Percentiles rank a stretch among this genome's conserved stretches.
Evolutionary conservation across 805 yeast species (phyloP).

Genomic region (Barnettozyma populi): DNA sequence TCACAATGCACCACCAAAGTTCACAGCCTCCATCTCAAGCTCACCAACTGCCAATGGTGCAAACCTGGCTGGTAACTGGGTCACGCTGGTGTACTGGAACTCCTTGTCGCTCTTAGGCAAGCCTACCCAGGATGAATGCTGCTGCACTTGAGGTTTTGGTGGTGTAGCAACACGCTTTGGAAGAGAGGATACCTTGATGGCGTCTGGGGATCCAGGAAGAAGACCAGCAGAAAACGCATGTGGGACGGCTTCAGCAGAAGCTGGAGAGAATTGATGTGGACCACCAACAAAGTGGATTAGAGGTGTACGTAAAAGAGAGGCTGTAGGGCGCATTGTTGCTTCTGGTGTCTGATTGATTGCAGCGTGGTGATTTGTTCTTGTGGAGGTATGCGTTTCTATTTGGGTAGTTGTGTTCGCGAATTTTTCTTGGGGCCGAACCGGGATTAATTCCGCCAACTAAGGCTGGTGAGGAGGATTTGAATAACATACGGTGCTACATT

Average conservation of each 20-base stretch:
- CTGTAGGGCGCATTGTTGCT: slow-evolving; percentile 29
- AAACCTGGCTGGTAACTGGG: slow-evolving; percentile 68
- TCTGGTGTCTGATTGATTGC: background rate
- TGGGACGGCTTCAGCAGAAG: slow-evolving; percentile 33
- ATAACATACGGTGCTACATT: no score
- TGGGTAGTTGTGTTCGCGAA: background rate
- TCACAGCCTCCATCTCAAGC: slow-evolving; percentile 68
- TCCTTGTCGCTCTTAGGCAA: slow-evolving; percentile 51
- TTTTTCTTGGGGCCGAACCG: slow-evolving; percentile 1
- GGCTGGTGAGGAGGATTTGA: no score
- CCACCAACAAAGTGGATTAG: slow-evolving; percentile 86
- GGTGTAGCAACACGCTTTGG: slow-evolving; percentile 13
- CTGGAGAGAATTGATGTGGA: slow-evolving; percentile 47
- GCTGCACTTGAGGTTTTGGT: slow-evolving; percentile 16
- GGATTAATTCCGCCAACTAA: background rate
- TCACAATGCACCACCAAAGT: slow-evolving; percentile 70
- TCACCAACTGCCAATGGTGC: slow-evolving; percentile 60
- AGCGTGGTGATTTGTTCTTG: background rate
- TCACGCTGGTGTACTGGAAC: slow-evolving; percentile 44
- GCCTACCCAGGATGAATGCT: slow-evolving; percentile 13
- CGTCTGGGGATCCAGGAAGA: slow-evolving; percentile 31
- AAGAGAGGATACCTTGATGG: slow-evolving; percentile 21
- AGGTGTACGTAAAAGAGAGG: slow-evolving; percentile 34
- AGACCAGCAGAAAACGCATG: slow-evolving; percentile 41
- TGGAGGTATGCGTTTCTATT: background rate